Base-by-base conservation (phyloP, 768 basidiomycete species). In the Mycena rosella region DNA sequence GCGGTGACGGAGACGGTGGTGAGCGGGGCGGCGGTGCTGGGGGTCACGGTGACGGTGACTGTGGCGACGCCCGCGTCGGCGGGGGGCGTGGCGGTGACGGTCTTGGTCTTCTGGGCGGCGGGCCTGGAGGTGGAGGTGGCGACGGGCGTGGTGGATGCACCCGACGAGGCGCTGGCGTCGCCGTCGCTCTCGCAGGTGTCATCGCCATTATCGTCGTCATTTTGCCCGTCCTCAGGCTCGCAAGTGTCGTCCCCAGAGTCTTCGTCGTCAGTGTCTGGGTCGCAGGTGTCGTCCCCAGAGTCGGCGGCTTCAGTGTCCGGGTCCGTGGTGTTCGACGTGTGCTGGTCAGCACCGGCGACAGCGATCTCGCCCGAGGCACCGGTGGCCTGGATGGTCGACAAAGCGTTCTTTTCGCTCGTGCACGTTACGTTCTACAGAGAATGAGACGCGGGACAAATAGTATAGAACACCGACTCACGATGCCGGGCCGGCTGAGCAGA, bases 341-440 rank as follows among this genome's bases (percentile, higher is more conserved):
- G n/a, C n/a, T n/a, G n/a, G n/a, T n/a, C n/a, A n/a, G 77, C 69
- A 68, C 71, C 65, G 48, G 75, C 69, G 34, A 78, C 78, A 14
- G 77, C 74, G 18, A 86, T 74, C 7, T 82, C 84, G 13, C 84
- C 84, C 18, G 75, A 76, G 2, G 81, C 85, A 17, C 88, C 88
- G 32, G 84, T 79, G 2, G 85, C 80, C 13, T 79, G 61, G 65
- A 90, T 85, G 11, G 85, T 70, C 1, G 83, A 78, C 6, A 80
- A 69, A 0, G 86, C 89, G 29, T 80, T 84, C n/a, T 76, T 76
- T 67, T 83, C 74, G 68, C 83, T 87, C 5, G 87, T 87, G 77
- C 89, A 91, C 1, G 80, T 77, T n/a, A 89, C 65, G 34, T 75
- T 74, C 87, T 89, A 62, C 2, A 42, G 0, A 36, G 56, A 20